Percentiles rank a stretch among this genome's conserved stretches.
Conservation (phyloP, 495 filamentous ascomycete genomes). For the Evansstolkia leycettana region DNA sequence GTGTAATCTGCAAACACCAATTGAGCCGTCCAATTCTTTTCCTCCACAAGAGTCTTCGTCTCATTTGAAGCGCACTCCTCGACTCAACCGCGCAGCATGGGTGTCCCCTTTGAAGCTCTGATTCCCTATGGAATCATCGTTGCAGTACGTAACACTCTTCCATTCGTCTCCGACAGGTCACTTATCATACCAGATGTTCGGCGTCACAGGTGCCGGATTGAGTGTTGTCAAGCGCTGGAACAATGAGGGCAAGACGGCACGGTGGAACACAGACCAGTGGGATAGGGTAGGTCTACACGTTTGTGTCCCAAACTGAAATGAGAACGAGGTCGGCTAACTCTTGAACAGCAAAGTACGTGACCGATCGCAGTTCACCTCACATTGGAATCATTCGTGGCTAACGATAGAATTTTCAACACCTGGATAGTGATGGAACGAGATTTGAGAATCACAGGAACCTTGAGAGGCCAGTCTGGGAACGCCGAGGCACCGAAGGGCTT, state of each 20-base stretch:
- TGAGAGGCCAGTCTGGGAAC: conserved; percentile 79
- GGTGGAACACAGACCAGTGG: conserved; percentile 84
- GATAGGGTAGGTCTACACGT: conserved; percentile 57
- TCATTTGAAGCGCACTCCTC: neutral
- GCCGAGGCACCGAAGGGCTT: conserved; percentile 72
- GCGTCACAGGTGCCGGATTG: conserved; percentile 64
- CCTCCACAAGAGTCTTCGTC: too few relatives aligned
- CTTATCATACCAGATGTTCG: conserved; percentile 67
- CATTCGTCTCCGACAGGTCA: conserved; percentile 6
- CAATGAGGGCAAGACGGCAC: conserved; percentile 77
- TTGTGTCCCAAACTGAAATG: conserved; percentile 18
- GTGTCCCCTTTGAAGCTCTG: conserved; percentile 90
- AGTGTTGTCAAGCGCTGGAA: conserved; percentile 60
- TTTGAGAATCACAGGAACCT: conserved; percentile 68
- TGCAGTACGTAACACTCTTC: conserved; percentile 43
- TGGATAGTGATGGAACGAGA: conserved; percentile 97
- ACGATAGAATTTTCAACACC: conserved; percentile 7
- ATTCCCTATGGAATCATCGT: conserved; percentile 89
- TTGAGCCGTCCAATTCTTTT: too few relatives aligned
- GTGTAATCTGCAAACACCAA: neutral
- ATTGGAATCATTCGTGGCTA: conserved; percentile 3
- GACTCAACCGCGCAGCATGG: conserved; percentile 48
- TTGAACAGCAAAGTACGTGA: conserved; percentile 60
- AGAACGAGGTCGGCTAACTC: conserved; percentile 29
- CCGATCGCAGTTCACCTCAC: conserved; percentile 1